Evolutionary conservation across 164 flowering plant species (phyloP).

Genomic region (Tetracentron sinense): DNA sequence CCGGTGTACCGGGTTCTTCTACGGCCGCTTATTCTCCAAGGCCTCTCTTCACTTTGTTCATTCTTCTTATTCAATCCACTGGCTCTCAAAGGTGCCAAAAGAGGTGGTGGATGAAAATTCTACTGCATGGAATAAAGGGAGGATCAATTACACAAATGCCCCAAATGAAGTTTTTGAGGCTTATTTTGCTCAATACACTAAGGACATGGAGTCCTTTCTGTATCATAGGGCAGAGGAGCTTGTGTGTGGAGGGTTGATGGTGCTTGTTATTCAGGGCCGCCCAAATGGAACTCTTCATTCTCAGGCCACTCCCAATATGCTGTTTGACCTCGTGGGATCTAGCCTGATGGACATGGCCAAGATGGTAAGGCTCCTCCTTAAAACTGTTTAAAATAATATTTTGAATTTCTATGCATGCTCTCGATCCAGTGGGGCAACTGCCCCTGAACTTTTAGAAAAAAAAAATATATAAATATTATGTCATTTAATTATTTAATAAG

Average conservation of each 20-base stretch:
- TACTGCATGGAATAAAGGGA: conserved; percentile 31
- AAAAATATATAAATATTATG: no score
- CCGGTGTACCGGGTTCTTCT: conserved; percentile 17
- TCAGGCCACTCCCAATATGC: neutral
- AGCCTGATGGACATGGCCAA: conserved; percentile 13
- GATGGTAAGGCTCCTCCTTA: conserved; percentile 8
- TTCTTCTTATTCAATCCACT: conserved; percentile 20
- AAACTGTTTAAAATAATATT: no score
- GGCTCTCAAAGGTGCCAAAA: conserved; percentile 11
- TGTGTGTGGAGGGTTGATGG: conserved; percentile 29
- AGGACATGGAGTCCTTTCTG: conserved; percentile 23
- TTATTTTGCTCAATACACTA: conserved; percentile 16
- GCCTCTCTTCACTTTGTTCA: conserved; percentile 13
- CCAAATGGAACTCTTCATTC: conserved; percentile 6
- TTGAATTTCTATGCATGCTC: no score
- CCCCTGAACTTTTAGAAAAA: no score
- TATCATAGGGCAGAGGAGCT: conserved; percentile 26
- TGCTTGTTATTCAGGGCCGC: conserved; percentile 1
- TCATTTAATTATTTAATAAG: no score
- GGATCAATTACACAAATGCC: conserved; percentile 13
- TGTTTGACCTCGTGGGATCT: conserved; percentile 10
- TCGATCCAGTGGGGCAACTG: no score
- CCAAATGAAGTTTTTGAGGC: conserved; percentile 22
- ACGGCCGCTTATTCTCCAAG: conserved; percentile 13
- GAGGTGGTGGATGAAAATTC: conserved; percentile 11